phyloP scores from a whole-genome alignment of 495 filamentous ascomycete genomes.

The Penicillium salamii region DNA sequence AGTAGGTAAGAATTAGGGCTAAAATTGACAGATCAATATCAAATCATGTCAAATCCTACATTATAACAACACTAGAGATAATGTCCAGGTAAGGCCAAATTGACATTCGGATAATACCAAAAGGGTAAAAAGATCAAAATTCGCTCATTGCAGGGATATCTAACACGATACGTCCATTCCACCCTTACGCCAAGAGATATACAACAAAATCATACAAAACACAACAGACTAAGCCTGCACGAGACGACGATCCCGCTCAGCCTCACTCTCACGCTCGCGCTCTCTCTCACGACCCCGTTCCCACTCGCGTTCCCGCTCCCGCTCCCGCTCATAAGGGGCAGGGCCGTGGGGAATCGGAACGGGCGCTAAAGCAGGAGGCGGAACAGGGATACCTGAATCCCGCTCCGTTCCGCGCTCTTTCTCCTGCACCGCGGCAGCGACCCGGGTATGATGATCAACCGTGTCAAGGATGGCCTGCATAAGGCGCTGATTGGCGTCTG shows the following conservation, averaged over 20 bases:
- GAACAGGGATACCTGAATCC: not conserved
- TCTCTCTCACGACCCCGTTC: slow-evolving; percentile 19
- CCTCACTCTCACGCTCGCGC: slow-evolving; percentile 14
- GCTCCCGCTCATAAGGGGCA: slow-evolving; percentile 7
- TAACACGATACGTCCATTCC: slow-evolving; percentile 6
- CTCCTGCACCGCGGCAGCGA: slow-evolving; percentile 33
- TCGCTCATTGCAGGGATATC: slow-evolving; percentile 15
- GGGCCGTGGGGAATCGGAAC: not conserved
- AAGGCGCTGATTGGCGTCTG: slow-evolving; percentile 44
- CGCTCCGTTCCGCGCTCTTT: slow-evolving; percentile 29
- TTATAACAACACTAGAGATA: too few species aligned
- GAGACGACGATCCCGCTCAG: slow-evolving; percentile 22
- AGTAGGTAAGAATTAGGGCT: too few species aligned
- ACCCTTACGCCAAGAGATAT: slow-evolving; percentile 9
- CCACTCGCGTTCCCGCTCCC: slow-evolving; percentile 15
- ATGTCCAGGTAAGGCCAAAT: too few species aligned
- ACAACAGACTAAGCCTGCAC: slow-evolving; percentile 12
- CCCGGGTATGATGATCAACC: slow-evolving; percentile 40
- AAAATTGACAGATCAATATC: too few species aligned
- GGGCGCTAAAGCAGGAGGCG: not conserved
- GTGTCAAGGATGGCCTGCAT: slow-evolving; percentile 49
- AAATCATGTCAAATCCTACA: too few species aligned
- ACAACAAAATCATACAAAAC: slow-evolving; percentile 6
- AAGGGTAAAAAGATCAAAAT: not conserved
- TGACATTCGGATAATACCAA: too few species aligned